Evolutionary conservation across 2,329 filamentous ascomycete species (phyloP).

Genomic region (Aspergillus carbonarius): DNA sequence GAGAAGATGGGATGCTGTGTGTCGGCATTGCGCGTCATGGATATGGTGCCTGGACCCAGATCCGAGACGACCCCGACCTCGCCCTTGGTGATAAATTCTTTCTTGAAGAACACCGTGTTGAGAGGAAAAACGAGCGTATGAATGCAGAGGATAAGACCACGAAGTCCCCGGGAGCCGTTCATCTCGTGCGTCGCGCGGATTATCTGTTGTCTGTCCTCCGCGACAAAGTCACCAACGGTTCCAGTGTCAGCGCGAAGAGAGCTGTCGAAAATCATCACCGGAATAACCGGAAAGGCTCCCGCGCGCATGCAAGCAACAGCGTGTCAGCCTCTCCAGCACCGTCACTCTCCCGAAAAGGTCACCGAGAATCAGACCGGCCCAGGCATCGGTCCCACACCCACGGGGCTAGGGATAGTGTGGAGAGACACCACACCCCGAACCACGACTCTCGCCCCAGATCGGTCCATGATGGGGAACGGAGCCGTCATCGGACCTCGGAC

Average conservation of each 20-base stretch:
- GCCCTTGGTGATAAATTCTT: constrained; percentile 89
- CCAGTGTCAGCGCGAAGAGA: constrained; percentile 65
- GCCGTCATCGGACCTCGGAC: constrained; percentile 35
- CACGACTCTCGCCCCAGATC: constrained; percentile 40
- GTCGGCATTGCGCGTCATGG: constrained; percentile 91
- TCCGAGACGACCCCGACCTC: constrained; percentile 86
- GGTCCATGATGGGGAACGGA: constrained; percentile 33
- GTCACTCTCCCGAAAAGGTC: constrained; percentile 41
- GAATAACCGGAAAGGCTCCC: constrained; percentile 75
- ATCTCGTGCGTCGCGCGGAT: constrained; percentile 89
- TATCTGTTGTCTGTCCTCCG: constrained; percentile 94
- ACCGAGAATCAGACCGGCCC: constrained; percentile 43
- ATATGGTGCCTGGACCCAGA: constrained; percentile 92
- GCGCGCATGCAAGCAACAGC: constrained; percentile 36
- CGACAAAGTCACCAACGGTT: constrained; percentile 72
- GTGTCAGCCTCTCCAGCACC: constrained; percentile 49
- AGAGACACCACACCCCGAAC: constrained; percentile 44
- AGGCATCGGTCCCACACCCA: constrained; percentile 44
- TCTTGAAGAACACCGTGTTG: constrained; percentile 95
- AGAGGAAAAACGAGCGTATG: constrained; percentile 88
- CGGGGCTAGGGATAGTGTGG: constrained; percentile 42
- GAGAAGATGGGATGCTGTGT: constrained; percentile 95
- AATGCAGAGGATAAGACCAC: constrained; percentile 56
- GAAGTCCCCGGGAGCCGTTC: constrained; percentile 94
- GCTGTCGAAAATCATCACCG: constrained; percentile 90